Evolutionary conservation across 495 filamentous ascomycete genomes (phyloP), one percentile per base, ranked within the genome.

Genomic region (Penicillium manginii): DNA sequence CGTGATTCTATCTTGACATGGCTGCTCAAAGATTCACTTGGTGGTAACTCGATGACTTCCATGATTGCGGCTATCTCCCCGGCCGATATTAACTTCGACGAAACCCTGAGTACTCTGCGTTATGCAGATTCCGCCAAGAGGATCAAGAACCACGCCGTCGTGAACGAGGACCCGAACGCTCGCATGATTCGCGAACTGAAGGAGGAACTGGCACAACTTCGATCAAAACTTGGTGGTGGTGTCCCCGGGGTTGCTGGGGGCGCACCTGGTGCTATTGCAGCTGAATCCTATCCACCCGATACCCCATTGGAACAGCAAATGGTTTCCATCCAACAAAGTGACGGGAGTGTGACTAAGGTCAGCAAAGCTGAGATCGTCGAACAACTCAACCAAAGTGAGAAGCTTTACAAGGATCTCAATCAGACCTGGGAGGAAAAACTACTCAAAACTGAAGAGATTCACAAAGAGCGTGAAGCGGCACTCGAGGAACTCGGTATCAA

Each of bases 31-130:
- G 96, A 99, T 71, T 98, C 94, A 2, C 79, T 99, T 10, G 96
- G 96, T 68, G 96, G 96, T 56, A 99, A 99, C 76, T 98, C 94
- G 67, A 93, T 98, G 89, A 98, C 94, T 18, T 96, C 94, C 47
- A 98, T 98, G 94, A 98, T 98, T 77, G 94, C 94, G 47, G 94
- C 94, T 37, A 98, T 98, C 67, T 97, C 92, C 53, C 94, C 94
- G 4, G 94, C 94, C 53, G 94, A 99, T 76, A 98, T 99, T 80
- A 99, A 99, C 74, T 99, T 93, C 66, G 94, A 99, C 63, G 94
- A 99, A 72, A 98, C 94, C 12, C 80, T 99, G 7, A 91, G 92
- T 71, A 99, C 94, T 11, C 80, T 99, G 11, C 86, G 94, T 57
- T 99, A 99, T 76, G 94, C 94, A 46, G 94, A 99, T 71, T 96